These are phyloP conservation scores for Suhomyces canberraensis DNA, from an alignment of 805 yeast species.

Conservation along the genomic window DNA sequence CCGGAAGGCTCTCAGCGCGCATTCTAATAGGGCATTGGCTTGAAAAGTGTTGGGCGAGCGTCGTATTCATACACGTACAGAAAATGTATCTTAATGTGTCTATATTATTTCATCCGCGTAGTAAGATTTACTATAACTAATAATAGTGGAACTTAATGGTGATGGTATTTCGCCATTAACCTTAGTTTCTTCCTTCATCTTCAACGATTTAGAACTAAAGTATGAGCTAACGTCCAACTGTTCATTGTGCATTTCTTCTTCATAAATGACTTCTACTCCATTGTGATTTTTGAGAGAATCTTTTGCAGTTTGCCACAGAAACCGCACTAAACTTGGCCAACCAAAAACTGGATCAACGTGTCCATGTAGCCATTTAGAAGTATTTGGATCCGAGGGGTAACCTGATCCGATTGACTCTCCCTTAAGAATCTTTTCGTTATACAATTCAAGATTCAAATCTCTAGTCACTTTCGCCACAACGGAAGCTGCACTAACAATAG, in stretches of 20 bases:
- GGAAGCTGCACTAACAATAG: slow-evolving; percentile 91
- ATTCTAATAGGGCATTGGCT: background rate
- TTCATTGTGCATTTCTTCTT: slow-evolving; percentile 32
- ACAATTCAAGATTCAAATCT: slow-evolving; percentile 54
- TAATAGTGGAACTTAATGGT: too few relatives aligned
- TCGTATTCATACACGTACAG: too few relatives aligned
- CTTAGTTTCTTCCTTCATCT: too few relatives aligned
- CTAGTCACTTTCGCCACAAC: slow-evolving; percentile 96
- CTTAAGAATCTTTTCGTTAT: slow-evolving; percentile 24
- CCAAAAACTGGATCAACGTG: slow-evolving; percentile 76
- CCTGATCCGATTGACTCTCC: slow-evolving; percentile 73
- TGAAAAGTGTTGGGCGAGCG: too few relatives aligned
- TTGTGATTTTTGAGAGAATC: slow-evolving; percentile 59
- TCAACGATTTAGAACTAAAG: too few relatives aligned
- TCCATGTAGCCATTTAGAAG: slow-evolving; percentile 68
- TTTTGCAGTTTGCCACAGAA: slow-evolving; percentile 91
- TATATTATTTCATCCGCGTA: background rate
- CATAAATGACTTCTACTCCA: slow-evolving; percentile 60
- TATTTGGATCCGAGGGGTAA: slow-evolving; percentile 89
- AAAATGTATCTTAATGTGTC: too few relatives aligned
- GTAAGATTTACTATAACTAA: background rate
- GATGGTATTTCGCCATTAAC: too few relatives aligned
- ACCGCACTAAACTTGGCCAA: slow-evolving; percentile 78
- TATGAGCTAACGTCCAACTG: slow-evolving; percentile 4
- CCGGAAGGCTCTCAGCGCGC: background rate